Conservation (phyloP, 345 rosid genomes). For the Salix arbutifolia region DNA sequence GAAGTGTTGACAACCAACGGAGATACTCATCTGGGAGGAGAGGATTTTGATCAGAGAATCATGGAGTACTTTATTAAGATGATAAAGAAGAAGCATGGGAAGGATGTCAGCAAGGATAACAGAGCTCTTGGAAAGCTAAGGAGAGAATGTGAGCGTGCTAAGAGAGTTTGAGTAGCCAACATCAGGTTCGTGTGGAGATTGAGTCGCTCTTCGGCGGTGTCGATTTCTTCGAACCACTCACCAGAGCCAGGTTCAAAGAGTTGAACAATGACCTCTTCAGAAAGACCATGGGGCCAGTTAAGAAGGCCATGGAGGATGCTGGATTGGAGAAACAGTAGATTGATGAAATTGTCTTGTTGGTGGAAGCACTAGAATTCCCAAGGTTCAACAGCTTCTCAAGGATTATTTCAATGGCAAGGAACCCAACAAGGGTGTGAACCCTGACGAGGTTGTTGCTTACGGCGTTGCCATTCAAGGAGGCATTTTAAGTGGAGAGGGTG, state of each 20-base stretch:
- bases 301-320: conserved; percentile 31
- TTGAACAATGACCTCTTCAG: conserved; percentile 29
- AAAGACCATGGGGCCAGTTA: conserved; percentile 32
- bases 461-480: conserved; percentile 33
- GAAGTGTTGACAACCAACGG: conserved; percentile 23
- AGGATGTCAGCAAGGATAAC: conserved; percentile 32
- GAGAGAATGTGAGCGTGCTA: conserved; percentile 30
- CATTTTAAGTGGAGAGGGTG: conserved; percentile 30
- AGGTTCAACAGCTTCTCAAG: conserved; percentile 29
- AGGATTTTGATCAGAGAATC: conserved; percentile 32
- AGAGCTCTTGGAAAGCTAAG: conserved; percentile 27
- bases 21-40: conserved; percentile 31
- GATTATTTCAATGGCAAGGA: conserved; percentile 29
- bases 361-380: conserved; percentile 34
- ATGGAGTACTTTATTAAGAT: conserved; percentile 33
- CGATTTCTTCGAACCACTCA: conserved; percentile 27
- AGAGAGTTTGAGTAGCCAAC: conserved; percentile 30
- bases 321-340: conserved; percentile 24
- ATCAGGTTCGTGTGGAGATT: conserved; percentile 27
- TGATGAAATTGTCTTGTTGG: conserved; percentile 31
- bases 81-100: conserved; percentile 30
- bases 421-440: conserved; percentile 29
- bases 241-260: conserved; percentile 26
- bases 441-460: conserved; percentile 30
- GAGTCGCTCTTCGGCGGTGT: conserved; percentile 28